These are phyloP conservation scores for Fusarium sp. DNA, from an alignment of 2,329 filamentous ascomycete species.

Conservation along the genomic window DNA sequence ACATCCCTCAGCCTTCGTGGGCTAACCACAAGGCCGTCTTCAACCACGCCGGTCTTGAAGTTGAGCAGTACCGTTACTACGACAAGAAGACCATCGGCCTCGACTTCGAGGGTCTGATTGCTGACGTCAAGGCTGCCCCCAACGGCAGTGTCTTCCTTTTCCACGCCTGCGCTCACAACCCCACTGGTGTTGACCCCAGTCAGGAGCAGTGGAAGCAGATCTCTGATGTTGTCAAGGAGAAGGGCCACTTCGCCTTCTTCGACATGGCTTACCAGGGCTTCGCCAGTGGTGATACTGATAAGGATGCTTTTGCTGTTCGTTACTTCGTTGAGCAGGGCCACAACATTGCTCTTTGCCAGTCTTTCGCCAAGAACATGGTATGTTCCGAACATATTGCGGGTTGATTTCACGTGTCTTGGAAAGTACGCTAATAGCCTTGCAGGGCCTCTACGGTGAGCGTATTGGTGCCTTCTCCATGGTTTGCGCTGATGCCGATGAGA, in stretches of 20 bases:
- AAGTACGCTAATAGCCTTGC: constrained; percentile 20
- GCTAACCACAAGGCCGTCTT: constrained; percentile 98
- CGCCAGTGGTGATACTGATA: constrained; percentile 89
- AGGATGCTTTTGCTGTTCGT: constrained; percentile 92
- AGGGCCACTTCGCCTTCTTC: constrained; percentile 94
- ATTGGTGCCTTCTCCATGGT: constrained; percentile 97
- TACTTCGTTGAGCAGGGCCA: constrained; percentile 95
- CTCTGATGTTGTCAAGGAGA: constrained; percentile 84
- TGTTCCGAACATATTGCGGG: constrained; percentile 38
- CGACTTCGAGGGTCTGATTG: constrained; percentile 94
- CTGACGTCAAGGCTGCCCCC: constrained; percentile 89
- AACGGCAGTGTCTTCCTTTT: constrained; percentile 90
- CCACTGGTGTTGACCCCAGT: constrained; percentile 94
- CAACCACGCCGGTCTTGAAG: constrained; percentile 88
- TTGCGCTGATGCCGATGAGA: constrained; percentile 86
- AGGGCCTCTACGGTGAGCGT: constrained; percentile 98
- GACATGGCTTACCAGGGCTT: constrained; percentile 99
- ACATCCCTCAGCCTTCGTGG: constrained; percentile 96
- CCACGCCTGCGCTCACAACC: constrained; percentile 98
- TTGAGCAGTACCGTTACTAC: constrained; percentile 98
- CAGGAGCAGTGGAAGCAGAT: constrained; percentile 93
- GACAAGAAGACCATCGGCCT: constrained; percentile 98
- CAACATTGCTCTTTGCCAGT: constrained; percentile 88
- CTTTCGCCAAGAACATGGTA: constrained; percentile 99
- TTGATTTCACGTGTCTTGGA: not conserved